Evolutionary conservation across 306 rosid species (phyloP).

Genomic region (Lathyrus aphaca): DNA sequence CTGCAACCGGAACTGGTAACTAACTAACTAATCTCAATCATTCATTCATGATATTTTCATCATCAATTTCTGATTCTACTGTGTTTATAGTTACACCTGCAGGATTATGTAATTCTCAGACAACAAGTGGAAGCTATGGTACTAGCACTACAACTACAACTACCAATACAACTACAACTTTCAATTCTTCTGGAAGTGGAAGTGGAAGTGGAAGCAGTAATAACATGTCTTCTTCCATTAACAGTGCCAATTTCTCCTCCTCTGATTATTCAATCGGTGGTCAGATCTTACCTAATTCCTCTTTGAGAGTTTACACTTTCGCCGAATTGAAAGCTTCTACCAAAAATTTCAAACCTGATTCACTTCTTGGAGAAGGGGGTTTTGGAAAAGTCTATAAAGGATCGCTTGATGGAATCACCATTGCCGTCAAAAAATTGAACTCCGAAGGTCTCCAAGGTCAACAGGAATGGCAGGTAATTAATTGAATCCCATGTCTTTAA

Average conservation of each 20-base stretch:
- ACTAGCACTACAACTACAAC: constrained; percentile 46
- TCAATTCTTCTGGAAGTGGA: constrained; percentile 41
- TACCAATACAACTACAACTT: constrained; percentile 32
- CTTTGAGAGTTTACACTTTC: constrained; percentile 69
- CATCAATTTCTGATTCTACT: neutral
- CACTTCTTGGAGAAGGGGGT: constrained; percentile 93
- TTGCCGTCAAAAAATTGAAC: constrained; percentile 92
- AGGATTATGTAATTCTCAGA: constrained; percentile 48
- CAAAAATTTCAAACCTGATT: constrained; percentile 74
- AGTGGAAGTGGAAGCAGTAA: constrained; percentile 35
- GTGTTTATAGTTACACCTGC: constrained; percentile 29
- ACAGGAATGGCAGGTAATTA: constrained; percentile 85
- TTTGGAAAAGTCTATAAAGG: constrained; percentile 93
- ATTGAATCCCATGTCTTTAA: too few species aligned
- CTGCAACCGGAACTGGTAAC: constrained; percentile 7
- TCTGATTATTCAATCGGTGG: constrained; percentile 49
- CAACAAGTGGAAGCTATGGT: constrained; percentile 50
- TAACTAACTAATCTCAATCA: neutral
- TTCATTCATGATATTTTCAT: neutral
- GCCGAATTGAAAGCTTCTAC: constrained; percentile 77
- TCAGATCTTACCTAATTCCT: constrained; percentile 72
- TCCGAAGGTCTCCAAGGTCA: constrained; percentile 87
- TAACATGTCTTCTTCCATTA: constrained; percentile 37
- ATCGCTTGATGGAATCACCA: constrained; percentile 71
- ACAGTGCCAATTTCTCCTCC: constrained; percentile 48